These are phyloP conservation scores for Geranium rotundifolium DNA, from an alignment of 345 rosid species.

Conservation along the genomic window DNA sequence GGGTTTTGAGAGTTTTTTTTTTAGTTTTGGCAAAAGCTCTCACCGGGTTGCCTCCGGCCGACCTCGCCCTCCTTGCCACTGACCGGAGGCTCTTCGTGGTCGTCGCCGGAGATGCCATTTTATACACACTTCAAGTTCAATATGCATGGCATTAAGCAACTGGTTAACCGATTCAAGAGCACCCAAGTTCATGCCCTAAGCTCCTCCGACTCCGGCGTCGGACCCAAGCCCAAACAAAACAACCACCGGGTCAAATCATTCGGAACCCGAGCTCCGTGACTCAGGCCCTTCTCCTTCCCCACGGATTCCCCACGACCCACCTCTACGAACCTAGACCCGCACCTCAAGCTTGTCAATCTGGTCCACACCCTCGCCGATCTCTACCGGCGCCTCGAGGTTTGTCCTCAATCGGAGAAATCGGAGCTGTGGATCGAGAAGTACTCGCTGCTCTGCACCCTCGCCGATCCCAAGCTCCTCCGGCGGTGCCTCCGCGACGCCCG, in stretches of 20 bases:
- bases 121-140: too few relatives aligned
- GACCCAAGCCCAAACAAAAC: background rate
- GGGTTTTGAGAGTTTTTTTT: too few relatives aligned
- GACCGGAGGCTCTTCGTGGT: too few relatives aligned
- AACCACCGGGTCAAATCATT: slow-evolving; percentile 30
- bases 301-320: slow-evolving; percentile 57
- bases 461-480: slow-evolving; percentile 70
- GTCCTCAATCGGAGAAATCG: slow-evolving; percentile 28
- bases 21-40: too few relatives aligned
- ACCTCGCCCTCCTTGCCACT: too few relatives aligned
- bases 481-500: slow-evolving; percentile 62
- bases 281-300: slow-evolving; percentile 35
- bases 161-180: slow-evolving; percentile 43
- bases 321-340: slow-evolving; percentile 68
- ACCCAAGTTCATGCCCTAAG: slow-evolving; percentile 61
- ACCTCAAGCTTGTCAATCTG: slow-evolving; percentile 50
- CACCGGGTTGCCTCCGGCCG: too few relatives aligned
- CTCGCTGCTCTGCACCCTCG: slow-evolving; percentile 43
- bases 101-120: too few relatives aligned
- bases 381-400: slow-evolving; percentile 42
- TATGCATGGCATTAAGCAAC: slow-evolving; percentile 47
- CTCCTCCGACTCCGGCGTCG: slow-evolving; percentile 23
- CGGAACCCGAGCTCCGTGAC: slow-evolving; percentile 28
- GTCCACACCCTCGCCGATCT: slow-evolving; percentile 57
- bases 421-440: slow-evolving; percentile 53